Conservation (phyloP, 2,329 filamentous ascomycete genomes). For the Fusarium zealandicum region DNA sequence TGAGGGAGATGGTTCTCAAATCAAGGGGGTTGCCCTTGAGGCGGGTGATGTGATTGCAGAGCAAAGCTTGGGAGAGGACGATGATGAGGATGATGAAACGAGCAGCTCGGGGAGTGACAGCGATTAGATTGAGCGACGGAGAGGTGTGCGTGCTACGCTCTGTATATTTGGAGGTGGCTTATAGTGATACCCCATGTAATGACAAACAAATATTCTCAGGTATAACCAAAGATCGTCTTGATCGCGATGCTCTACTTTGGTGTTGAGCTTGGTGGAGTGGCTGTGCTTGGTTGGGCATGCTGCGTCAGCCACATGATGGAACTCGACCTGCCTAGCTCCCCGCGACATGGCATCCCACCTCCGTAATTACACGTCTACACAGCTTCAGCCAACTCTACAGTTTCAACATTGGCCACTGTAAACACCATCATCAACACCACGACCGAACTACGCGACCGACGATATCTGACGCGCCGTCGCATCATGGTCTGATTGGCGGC, state of each 20-base stretch:
- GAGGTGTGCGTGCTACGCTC: no score
- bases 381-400: neutral
- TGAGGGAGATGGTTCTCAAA: constrained; percentile 27
- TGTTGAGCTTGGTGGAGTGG: constrained; percentile 19
- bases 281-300: constrained; percentile 21
- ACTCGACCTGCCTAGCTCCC: constrained; percentile 24
- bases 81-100: constrained; percentile 48
- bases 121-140: constrained; percentile 24
- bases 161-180: neutral
- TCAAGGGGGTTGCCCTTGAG: constrained; percentile 32
- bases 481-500: constrained; percentile 42
- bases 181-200: neutral
- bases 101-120: constrained; percentile 55
- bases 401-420: neutral
- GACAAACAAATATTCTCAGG: neutral
- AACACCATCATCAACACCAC: neutral
- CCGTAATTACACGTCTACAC: constrained; percentile 7
- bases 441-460: neutral
- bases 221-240: no score
- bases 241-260: neutral
- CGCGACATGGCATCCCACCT: constrained; percentile 21
- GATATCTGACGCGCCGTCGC: constrained; percentile 4
- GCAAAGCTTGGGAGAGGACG: constrained; percentile 49
- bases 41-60: constrained; percentile 50
- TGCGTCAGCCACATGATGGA: constrained; percentile 30